A percentile compares a stretch with the other conserved stretches of the same genome.
phyloP scores from a whole-genome alignment of 2,329 filamentous ascomycete genomes.

The Hymenoscyphus fructigenus region DNA sequence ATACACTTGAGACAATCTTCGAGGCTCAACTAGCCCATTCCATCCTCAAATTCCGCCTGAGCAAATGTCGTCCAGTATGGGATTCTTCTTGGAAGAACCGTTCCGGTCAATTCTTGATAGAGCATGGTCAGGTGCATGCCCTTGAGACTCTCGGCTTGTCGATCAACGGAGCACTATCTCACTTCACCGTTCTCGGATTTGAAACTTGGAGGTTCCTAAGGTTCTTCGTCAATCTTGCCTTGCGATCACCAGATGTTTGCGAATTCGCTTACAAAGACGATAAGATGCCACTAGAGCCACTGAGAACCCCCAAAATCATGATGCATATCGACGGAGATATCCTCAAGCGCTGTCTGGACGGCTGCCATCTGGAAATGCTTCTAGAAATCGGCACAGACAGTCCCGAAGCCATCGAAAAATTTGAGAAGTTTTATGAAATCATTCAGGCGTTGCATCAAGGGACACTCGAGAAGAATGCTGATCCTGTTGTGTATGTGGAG shows the following conservation, averaged over 20 bases:
- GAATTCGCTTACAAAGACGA: slow-evolving; percentile 45
- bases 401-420: slow-evolving; percentile 17
- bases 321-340: slow-evolving; percentile 71
- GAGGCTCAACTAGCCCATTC: slow-evolving; percentile 56
- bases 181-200: slow-evolving; percentile 65
- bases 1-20: slow-evolving; percentile 45
- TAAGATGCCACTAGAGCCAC: slow-evolving; percentile 39
- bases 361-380: slow-evolving; percentile 46
- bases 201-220: slow-evolving; percentile 67
- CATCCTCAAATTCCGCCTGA: slow-evolving; percentile 55
- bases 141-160: slow-evolving; percentile 61
- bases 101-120: slow-evolving; percentile 38
- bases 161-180: slow-evolving; percentile 67
- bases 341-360: slow-evolving; percentile 53
- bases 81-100: slow-evolving; percentile 38
- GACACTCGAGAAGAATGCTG: slow-evolving; percentile 34
- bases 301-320: slow-evolving; percentile 42
- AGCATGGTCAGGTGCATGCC: neutral
- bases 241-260: slow-evolving; percentile 47
- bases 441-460: slow-evolving; percentile 51
- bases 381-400: slow-evolving; percentile 30
- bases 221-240: slow-evolving; percentile 70
- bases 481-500: slow-evolving; percentile 42
- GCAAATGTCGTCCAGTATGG: slow-evolving; percentile 45
- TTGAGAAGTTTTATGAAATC: slow-evolving; percentile 46